Evolutionary conservation across 1,284 basidiomycete species (phyloP), one percentile per base, ranked within the genome.

Genomic region (Mixia osmundae): DNA sequence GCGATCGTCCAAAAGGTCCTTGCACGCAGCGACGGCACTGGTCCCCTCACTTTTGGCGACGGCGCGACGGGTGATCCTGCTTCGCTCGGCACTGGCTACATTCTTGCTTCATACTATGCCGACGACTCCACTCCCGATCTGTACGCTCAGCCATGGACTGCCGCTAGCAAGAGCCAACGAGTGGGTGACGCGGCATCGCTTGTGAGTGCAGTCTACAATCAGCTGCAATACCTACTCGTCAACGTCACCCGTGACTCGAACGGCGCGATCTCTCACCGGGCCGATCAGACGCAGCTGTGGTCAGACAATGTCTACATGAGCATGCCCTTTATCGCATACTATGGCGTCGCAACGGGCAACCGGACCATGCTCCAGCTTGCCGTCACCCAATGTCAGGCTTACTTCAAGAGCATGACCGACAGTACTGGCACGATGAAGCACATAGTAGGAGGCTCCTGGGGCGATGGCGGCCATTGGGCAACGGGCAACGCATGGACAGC

Each of bases 301-400:
- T 39, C 40, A 19, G 40, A 39, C 37, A 39, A 33, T 19, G 15
- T 36, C 30, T 39, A 27, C 7, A 33, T 40, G 35, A 28, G 25
- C 14, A 30, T 31, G n/a, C 85, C 85, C 0, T 91, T 87, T 57
- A 57, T 94, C 7, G 80, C 85, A 0, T 83, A 76, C 56, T 87
- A 83, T 53, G 87, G 78, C 24, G 69, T 71, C 21, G 45, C 70
- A 24, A 70, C 68, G 2, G 50, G 58, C 24, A 87, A 91, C 56
- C 54, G 66, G 28, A 68, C 70, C 1, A 60, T 87, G 21, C 52
- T 89, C 4, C 56, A 61, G 28, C 65, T 68, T 34, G 73, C 80
- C 0, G 77, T 80, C 58, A 67, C 67, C 26, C 87, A 95, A 54
- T 69, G 76, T 44, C 61, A 62, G 29, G 61, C 83, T 0, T 89